Percentiles rank a stretch among this genome's conserved stretches.
Conservation (phyloP, 1,139 yeast species). For the Pichia sp. region DNA sequence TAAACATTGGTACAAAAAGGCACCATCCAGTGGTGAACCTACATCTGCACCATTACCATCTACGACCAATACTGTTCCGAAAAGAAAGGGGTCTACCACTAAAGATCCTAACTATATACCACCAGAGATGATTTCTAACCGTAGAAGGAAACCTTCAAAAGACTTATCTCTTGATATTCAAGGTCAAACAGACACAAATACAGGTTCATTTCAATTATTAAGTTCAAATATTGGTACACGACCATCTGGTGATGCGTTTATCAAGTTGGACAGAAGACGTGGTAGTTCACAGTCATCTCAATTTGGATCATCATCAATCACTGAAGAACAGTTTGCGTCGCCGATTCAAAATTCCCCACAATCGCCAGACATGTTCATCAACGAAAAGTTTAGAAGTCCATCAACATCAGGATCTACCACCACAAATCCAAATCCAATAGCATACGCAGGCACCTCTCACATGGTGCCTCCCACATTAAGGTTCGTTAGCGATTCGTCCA, state of each 20-base stretch:
- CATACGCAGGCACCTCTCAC: not conserved
- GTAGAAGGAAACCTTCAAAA: conserved; percentile 39
- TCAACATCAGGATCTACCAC: conserved; percentile 3
- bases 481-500: not conserved
- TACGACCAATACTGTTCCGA: too few relatives aligned
- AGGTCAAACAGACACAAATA: conserved; percentile 1
- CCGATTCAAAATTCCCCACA: conserved; percentile 12
- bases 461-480: conserved; percentile 2
- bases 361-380: conserved; percentile 22
- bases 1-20: conserved; percentile 69
- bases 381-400: conserved; percentile 17
- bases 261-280: conserved; percentile 17
- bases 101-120: conserved; percentile 39
- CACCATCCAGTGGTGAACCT: conserved; percentile 23
- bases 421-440: not conserved
- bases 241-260: conserved; percentile 15
- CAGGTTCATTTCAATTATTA: conserved; percentile 4
- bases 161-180: not conserved
- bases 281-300: conserved; percentile 12
- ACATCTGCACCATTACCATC: not conserved
- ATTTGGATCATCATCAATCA: conserved; percentile 14
- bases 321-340: conserved; percentile 5
- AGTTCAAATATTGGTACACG: not conserved
- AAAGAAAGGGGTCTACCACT: not conserved
- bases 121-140: conserved; percentile 65